phyloP scores from a whole-genome alignment of 2,329 filamentous ascomycete genomes.

The Arthrobotrys musiformis region DNA sequence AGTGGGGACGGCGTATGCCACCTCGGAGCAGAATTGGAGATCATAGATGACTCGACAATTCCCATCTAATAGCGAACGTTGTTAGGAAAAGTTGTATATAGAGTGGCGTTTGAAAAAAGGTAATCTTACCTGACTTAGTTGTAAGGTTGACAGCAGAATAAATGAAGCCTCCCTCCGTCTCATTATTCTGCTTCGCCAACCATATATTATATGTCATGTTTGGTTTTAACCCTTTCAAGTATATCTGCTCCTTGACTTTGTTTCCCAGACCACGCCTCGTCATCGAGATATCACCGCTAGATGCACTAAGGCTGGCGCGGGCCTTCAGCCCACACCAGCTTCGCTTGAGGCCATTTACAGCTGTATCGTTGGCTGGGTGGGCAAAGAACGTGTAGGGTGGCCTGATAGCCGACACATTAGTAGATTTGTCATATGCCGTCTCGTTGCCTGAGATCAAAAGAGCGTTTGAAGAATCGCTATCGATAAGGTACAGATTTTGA shows the following conservation, averaged over 20 bases:
- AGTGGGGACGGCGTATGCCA: conserved; percentile 89
- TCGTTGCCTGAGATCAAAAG: conserved; percentile 82
- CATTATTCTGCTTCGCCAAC: conserved; percentile 64
- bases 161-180: conserved; percentile 76
- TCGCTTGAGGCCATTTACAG: conserved; percentile 76
- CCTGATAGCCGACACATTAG: conserved; percentile 63
- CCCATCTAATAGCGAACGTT: conserved; percentile 67
- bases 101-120: neutral
- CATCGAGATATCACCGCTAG: conserved; percentile 72
- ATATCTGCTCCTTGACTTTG: conserved; percentile 87
- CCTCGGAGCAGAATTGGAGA: conserved; percentile 86
- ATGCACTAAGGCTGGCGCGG: conserved; percentile 72
- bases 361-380: conserved; percentile 69
- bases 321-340: conserved; percentile 84
- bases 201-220: conserved; percentile 52
- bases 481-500: conserved; percentile 78
- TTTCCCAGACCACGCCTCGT: conserved; percentile 74
- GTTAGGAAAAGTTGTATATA: neutral
- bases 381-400: conserved; percentile 83
- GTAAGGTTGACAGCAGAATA: conserved; percentile 77
- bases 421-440: conserved; percentile 66
- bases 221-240: conserved; percentile 73
- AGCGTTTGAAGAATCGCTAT: conserved; percentile 82
- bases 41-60: conserved; percentile 89
- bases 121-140: conserved; percentile 77